A percentile compares a stretch with the other conserved stretches of the same genome.
Conservation (phyloP, 768 basidiomycete genomes). For the Gyrodon lividus region DNA sequence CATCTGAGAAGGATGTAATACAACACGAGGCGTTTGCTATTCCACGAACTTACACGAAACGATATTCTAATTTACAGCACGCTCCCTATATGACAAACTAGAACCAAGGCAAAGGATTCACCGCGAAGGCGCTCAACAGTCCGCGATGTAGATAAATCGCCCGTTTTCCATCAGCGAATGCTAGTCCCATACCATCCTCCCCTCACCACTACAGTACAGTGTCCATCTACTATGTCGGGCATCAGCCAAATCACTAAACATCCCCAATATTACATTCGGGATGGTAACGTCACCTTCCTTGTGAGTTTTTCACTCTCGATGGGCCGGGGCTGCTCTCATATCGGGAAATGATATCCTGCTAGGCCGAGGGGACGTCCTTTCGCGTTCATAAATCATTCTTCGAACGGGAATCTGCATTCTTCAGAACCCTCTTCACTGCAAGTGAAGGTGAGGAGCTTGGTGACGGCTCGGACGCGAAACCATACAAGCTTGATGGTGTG, state of each 20-base stretch:
- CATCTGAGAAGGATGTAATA: background rate
- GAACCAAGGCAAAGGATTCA: background rate
- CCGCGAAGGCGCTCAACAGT: conserved; percentile 4
- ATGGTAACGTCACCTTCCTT: conserved; percentile 53
- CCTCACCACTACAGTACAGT: background rate
- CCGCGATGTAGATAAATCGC: conserved; percentile 14
- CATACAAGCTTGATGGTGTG: conserved; percentile 29
- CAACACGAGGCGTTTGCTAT: background rate
- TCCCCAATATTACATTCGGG: conserved; percentile 48
- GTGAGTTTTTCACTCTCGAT: conserved; percentile 37
- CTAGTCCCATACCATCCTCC: background rate
- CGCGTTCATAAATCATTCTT: conserved; percentile 38
- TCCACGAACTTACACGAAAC: background rate
- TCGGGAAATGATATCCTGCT: background rate
- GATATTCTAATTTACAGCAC: no score
- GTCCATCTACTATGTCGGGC: conserved; percentile 8
- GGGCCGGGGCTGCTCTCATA: background rate
- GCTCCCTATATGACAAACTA: no score
- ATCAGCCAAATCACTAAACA: conserved; percentile 24
- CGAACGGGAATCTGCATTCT: conserved; percentile 34
- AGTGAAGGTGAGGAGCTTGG: background rate
- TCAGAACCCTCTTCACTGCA: conserved; percentile 22
- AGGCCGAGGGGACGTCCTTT: conserved; percentile 37
- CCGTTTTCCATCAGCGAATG: background rate
- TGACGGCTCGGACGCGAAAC: background rate